A percentile compares a stretch with the other conserved stretches of the same genome.
These are phyloP conservation scores for Nannochloropsis salina DNA, from an alignment of 108 stramenopile species.

Conservation along the genomic window DNA sequence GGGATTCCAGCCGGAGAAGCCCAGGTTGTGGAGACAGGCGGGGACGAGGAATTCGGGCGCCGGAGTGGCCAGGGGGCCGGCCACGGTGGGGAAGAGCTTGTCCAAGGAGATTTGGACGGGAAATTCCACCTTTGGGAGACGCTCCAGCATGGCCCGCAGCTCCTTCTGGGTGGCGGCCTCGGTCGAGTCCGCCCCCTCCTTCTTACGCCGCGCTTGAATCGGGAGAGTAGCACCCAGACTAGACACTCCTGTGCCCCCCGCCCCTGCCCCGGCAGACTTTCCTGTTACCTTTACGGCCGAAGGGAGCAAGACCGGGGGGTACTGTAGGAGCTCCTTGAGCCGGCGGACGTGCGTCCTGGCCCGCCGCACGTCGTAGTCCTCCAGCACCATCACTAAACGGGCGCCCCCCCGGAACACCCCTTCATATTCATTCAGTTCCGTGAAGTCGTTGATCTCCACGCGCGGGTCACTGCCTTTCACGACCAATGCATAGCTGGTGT, in stretches of 20 bases:
- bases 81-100: not conserved
- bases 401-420: not conserved
- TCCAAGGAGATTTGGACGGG: constrained; percentile 28
- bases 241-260: not conserved
- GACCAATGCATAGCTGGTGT: constrained; percentile 46
- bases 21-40: constrained; percentile 44
- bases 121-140: constrained; percentile 28
- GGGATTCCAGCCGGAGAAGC: constrained; percentile 75
- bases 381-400: constrained; percentile 48
- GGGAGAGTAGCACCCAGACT: not conserved
- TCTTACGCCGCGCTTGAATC: not conserved
- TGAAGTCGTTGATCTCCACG: constrained; percentile 38
- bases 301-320: constrained; percentile 33
- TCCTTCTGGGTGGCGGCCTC: constrained; percentile 22
- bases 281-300: not conserved
- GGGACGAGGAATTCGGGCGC: not conserved
- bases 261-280: not conserved
- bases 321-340: constrained; percentile 38
- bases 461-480: constrained; percentile 23
- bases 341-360: constrained; percentile 50
- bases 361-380: constrained; percentile 43
- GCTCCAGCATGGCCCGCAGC: constrained; percentile 27
- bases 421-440: constrained; percentile 39
- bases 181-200: constrained; percentile 20
- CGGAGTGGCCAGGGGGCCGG: not conserved